These are phyloP conservation scores for Rachicladosporium sp. DNA, from an alignment of 2,329 filamentous ascomycete genomes.

Conservation along the genomic window DNA sequence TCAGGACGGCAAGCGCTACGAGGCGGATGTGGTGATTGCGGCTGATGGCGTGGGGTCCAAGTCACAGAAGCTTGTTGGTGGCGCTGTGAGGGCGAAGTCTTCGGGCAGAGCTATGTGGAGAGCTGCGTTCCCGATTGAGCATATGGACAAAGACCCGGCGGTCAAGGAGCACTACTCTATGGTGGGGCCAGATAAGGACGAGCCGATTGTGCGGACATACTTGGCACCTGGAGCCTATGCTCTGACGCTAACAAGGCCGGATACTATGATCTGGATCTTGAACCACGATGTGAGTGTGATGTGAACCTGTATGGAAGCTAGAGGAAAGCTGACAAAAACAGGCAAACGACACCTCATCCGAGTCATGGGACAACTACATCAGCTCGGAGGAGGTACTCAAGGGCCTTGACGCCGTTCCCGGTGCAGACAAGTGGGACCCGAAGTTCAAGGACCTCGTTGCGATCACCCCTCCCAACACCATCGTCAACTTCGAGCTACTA, in stretches of 20 bases:
- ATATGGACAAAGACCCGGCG: constrained; percentile 29
- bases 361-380: constrained; percentile 37
- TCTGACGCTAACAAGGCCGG: constrained; percentile 29
- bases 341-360: constrained; percentile 13
- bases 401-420: constrained; percentile 3
- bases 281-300: constrained; percentile 26
- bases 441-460: constrained; percentile 33
- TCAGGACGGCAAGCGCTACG: constrained; percentile 5
- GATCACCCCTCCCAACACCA: constrained; percentile 18
- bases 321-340: not conserved
- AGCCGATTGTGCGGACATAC: constrained; percentile 32
- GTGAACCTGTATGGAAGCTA: not conserved
- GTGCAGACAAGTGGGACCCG: constrained; percentile 26
- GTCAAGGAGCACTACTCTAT: constrained; percentile 31
- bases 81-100: constrained; percentile 26
- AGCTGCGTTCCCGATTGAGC: constrained; percentile 23
- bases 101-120: constrained; percentile 14
- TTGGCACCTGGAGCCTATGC: constrained; percentile 28
- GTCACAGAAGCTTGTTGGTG: constrained; percentile 28
- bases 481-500: constrained; percentile 44
- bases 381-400: constrained; percentile 17
- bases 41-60: constrained; percentile 12
- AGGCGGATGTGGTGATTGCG: constrained; percentile 9
- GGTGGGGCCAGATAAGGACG: constrained; percentile 13
- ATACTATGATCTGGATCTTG: constrained; percentile 35